Evolutionary conservation across 805 yeast species (phyloP).

Genomic region (Komagataella pastoris): DNA sequence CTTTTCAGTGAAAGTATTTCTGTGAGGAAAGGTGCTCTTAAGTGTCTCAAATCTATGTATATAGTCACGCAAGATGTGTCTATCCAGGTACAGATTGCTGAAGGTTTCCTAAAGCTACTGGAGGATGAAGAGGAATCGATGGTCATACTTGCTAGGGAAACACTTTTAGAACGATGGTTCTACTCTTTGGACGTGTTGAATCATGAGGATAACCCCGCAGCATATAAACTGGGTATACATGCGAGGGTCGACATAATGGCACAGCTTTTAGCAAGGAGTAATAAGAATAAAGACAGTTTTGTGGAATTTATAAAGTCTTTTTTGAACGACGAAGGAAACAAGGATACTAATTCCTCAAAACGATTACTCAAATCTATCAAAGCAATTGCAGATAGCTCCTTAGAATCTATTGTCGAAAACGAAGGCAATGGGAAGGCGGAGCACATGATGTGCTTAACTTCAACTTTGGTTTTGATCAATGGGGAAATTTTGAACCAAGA

Average conservation of each 20-base stretch:
- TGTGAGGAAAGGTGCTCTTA: constrained; percentile 52
- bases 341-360: constrained; percentile 19
- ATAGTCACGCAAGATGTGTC: constrained; percentile 14
- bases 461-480: constrained; percentile 40
- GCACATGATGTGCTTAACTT: constrained; percentile 32
- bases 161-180: constrained; percentile 26
- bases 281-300: constrained; percentile 22
- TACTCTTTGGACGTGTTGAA: constrained; percentile 1
- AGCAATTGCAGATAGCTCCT: constrained; percentile 19
- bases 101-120: constrained; percentile 36
- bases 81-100: constrained; percentile 28
- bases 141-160: constrained; percentile 24
- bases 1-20: constrained; percentile 45
- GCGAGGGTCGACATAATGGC: constrained; percentile 20
- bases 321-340: constrained; percentile 14
- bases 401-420: constrained; percentile 22
- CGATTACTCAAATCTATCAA: constrained; percentile 11
- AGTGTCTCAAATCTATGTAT: constrained; percentile 36
- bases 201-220: not conserved
- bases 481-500: constrained; percentile 47
- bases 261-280: constrained; percentile 21
- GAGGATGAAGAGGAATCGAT: constrained; percentile 63
- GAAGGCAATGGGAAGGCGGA: constrained; percentile 15
- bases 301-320: constrained; percentile 30
- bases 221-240: not conserved